phyloP scores from a whole-genome alignment of 768 basidiomycete genomes.

The Daedaleopsis nitida region DNA sequence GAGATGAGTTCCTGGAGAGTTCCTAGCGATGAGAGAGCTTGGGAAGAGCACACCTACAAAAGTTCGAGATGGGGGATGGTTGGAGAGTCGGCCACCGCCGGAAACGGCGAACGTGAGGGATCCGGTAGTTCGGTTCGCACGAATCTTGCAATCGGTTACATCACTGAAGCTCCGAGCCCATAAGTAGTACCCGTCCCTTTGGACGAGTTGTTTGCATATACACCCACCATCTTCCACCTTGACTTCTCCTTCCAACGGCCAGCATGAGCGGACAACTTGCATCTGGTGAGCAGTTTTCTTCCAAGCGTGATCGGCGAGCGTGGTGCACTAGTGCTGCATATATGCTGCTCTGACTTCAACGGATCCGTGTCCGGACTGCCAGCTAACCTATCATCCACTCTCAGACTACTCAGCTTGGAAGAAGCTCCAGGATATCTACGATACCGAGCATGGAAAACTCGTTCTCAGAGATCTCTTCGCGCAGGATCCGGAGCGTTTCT shows the following conservation, averaged over 20 bases:
- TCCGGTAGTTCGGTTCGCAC: conserved; percentile 13
- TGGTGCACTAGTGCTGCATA: background rate
- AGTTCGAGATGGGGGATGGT: background rate
- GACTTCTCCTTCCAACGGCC: background rate
- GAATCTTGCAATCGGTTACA: conserved; percentile 18
- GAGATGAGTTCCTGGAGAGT: too few species aligned
- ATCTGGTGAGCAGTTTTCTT: conserved; percentile 45
- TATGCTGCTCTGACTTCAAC: too few species aligned
- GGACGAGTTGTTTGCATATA: too few species aligned
- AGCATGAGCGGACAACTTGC: conserved; percentile 67
- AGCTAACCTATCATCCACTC: too few species aligned
- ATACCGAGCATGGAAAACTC: conserved; percentile 69
- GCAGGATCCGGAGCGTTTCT: conserved; percentile 83
- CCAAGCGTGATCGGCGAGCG: background rate
- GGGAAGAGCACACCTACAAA: background rate
- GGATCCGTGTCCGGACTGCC: too few species aligned
- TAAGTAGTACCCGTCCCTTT: conserved; percentile 9
- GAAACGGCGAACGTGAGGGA: conserved; percentile 7
- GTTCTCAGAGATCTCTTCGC: conserved; percentile 92
- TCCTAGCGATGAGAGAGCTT: background rate
- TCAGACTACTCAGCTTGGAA: conserved; percentile 90
- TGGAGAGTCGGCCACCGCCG: conserved; percentile 1
- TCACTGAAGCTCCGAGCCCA: conserved; percentile 17
- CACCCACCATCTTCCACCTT: background rate
- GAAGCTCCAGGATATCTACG: conserved; percentile 84